These are phyloP conservation scores for Syncephalastrum monosporum DNA, from an alignment of 371 early-diverging fungal genomes.

Conservation along the genomic window DNA sequence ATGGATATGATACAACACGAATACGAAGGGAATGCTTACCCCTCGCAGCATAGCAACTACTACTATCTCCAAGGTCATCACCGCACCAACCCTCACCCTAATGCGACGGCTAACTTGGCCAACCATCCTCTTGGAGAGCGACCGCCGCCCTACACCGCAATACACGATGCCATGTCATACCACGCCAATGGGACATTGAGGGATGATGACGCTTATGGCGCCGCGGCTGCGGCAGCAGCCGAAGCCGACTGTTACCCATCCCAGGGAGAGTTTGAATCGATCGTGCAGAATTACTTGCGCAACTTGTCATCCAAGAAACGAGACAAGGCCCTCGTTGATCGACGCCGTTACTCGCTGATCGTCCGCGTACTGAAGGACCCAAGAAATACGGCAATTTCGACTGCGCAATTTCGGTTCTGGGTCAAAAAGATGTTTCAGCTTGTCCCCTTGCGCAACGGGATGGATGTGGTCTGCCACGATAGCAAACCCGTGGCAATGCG, in stretches of 20 bases:
- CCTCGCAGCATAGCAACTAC: conserved; percentile 4
- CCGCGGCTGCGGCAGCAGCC: conserved; percentile 6
- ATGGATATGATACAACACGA: conserved; percentile 7
- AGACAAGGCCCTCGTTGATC: conserved; percentile 60
- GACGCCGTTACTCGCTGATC: conserved; percentile 53
- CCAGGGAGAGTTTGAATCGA: conserved; percentile 36
- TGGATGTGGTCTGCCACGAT: conserved; percentile 51
- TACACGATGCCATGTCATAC: not conserved
- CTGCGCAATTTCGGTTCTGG: conserved; percentile 67
- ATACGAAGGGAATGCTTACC: not conserved
- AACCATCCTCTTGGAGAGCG: too few species aligned
- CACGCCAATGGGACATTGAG: not conserved
- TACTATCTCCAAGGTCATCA: conserved; percentile 10
- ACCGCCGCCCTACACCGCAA: too few species aligned
- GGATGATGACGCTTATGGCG: not conserved
- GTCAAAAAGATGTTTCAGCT: conserved; percentile 69
- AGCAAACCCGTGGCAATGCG: conserved; percentile 61
- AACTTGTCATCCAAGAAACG: conserved; percentile 61
- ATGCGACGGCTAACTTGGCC: too few species aligned
- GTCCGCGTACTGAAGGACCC: conserved; percentile 57
- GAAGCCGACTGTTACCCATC: conserved; percentile 44
- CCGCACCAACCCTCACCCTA: not conserved
- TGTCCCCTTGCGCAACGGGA: conserved; percentile 21
- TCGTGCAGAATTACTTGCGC: conserved; percentile 52
- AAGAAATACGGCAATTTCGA: conserved; percentile 58